Conservation (phyloP, 31 red algal genomes). For the Asparagopsis taxiformis region DNA sequence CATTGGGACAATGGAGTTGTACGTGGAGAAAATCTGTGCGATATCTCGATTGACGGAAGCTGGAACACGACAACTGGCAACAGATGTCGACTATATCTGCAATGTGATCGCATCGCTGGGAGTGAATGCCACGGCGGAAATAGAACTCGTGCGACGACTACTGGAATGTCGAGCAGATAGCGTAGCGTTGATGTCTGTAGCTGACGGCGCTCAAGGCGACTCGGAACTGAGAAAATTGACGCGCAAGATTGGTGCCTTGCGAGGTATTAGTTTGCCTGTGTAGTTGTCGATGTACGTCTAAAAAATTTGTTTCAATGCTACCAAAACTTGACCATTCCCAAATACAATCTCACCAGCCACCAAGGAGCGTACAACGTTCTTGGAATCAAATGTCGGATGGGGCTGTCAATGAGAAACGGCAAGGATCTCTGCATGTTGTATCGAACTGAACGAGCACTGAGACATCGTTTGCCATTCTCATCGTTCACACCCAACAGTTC, state of each 20-base stretch:
- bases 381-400: not conserved
- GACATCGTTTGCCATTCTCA: not conserved
- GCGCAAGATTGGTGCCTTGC: conserved; percentile 45
- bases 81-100: conserved; percentile 72
- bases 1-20: conserved; percentile 70
- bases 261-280: conserved; percentile 45
- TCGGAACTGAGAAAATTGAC: conserved; percentile 55
- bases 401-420: not conserved
- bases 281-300: conserved; percentile 3
- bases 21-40: conserved; percentile 65
- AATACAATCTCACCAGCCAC: not conserved
- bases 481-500: not conserved
- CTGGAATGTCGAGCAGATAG: conserved; percentile 39
- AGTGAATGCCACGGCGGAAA: conserved; percentile 40
- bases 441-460: not conserved
- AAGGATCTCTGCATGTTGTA: not conserved
- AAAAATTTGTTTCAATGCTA: not conserved
- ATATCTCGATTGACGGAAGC: conserved; percentile 45
- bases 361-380: not conserved
- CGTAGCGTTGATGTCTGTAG: conserved; percentile 22
- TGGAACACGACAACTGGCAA: conserved; percentile 65
- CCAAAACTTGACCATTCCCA: not conserved
- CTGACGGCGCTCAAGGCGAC: conserved; percentile 15
- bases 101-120: conserved; percentile 69
- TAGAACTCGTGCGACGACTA: conserved; percentile 37